Evolutionary conservation across 2,329 filamentous ascomycete genomes (phyloP), one percentile per base, ranked within the genome.

Genomic region (Fusarium devonianum): DNA sequence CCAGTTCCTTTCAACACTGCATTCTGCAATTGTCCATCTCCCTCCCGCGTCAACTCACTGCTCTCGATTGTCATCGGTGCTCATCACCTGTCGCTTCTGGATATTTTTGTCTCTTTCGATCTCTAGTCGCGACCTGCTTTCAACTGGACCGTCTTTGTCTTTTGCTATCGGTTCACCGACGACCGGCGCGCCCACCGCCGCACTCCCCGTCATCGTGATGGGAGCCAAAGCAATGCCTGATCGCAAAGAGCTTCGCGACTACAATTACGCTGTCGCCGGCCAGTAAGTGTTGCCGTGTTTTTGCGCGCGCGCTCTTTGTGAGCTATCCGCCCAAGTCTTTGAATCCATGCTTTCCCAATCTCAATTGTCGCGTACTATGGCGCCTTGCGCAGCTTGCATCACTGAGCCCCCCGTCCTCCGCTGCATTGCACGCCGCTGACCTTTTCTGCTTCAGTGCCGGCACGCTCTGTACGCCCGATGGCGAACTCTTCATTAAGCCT

Each of bases 401-500:
- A 59, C 51, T n/a, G 30, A 51, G 39, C 34, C 28, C 35, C 39
- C 14, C n/a, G 39, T 42, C 26, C 35, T 33, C 45, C 49, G 36
- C 43, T 30, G 44, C 48, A 30, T 39, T 41, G 4, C 35, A 45
- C 18, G 34, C 36, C 4, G 16, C 63, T 66, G 46, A 63, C 52
- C 21, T 45, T 12, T 33, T 53, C 11, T 52, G 36, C 68, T 55
- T 34, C 68, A 97, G 92, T 75, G 92, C 95, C 62, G 94, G 94
- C 58, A 93, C 96, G 35, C 83, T 96, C 64, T 92, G 88, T 68
- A 91, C 96, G 67, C 79, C 82, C 45, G 85, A 90, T 42, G 94
- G 94, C 69, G 84, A 88, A 57, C 79, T 97, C 23, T 89, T 99
- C 69, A 90, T 97, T 69, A 99, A 99, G 74, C 94, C 94, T 13